Evolutionary conservation across 1,284 basidiomycete genomes (phyloP).

Genomic region (Ganoderma lingzhi): DNA sequence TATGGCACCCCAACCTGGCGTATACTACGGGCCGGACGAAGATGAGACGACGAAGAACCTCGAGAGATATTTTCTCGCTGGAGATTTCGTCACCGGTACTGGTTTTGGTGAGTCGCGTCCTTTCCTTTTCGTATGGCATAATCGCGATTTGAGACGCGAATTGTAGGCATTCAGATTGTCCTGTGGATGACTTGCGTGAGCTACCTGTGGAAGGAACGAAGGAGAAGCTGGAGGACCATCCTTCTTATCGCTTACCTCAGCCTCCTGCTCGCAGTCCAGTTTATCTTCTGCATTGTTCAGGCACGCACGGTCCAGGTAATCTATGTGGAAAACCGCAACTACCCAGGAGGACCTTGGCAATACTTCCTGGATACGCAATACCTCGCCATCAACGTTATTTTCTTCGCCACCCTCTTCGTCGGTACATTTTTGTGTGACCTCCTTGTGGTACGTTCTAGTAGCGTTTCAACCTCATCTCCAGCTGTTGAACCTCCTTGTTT

Average conservation of each 20-base stretch:
- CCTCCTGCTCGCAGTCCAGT: constrained; percentile 48
- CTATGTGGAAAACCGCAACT: constrained; percentile 55
- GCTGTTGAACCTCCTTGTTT: background rate
- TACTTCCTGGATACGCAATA: constrained; percentile 50
- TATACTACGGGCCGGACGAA: constrained; percentile 31
- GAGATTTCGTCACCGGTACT: constrained; percentile 32
- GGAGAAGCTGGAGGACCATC: constrained; percentile 39
- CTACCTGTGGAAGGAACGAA: constrained; percentile 50
- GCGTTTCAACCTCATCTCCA: background rate
- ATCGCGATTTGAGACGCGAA: background rate
- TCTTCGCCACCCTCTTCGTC: constrained; percentile 50
- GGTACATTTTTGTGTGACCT: constrained; percentile 46
- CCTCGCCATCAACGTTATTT: constrained; percentile 51
- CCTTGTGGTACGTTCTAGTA: constrained; percentile 42
- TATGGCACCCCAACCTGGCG: constrained; percentile 18
- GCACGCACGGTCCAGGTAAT: constrained; percentile 45
- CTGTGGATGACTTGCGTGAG: constrained; percentile 47
- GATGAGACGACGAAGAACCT: constrained; percentile 24
- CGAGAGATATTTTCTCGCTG: constrained; percentile 36
- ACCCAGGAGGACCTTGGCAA: constrained; percentile 47
- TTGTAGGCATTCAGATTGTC: constrained; percentile 48
- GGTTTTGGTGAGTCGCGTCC: constrained; percentile 31
- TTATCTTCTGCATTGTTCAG: constrained; percentile 48
- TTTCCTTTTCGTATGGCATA: background rate
- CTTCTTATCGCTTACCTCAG: constrained; percentile 50